Evolutionary conservation across 2,329 filamentous ascomycete species (phyloP).

Genomic region (Epichloe gansuensis): DNA sequence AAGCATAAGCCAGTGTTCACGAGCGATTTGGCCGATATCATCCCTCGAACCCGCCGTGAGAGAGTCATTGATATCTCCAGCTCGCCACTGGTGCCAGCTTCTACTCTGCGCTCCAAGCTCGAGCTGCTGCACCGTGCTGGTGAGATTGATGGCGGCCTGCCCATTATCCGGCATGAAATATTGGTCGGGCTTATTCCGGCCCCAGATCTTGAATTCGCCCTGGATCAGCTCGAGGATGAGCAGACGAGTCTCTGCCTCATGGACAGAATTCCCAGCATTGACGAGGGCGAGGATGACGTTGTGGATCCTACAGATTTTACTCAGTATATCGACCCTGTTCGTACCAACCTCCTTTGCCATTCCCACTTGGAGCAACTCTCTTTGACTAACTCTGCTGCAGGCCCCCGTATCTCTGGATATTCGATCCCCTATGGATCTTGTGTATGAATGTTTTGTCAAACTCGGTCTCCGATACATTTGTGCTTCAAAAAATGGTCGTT

Average conservation of each 20-base stretch:
- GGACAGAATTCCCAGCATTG: constrained; percentile 51
- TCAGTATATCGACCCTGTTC: constrained; percentile 74
- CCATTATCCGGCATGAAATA: constrained; percentile 66
- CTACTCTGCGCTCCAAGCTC: constrained; percentile 66
- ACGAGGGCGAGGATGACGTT: constrained; percentile 49
- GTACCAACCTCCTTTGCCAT: constrained; percentile 15
- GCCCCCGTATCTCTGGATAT: constrained; percentile 83
- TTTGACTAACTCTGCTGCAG: constrained; percentile 23
- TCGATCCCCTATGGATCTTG: constrained; percentile 80
- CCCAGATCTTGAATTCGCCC: constrained; percentile 83
- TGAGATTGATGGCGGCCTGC: constrained; percentile 83
- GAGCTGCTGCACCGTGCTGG: constrained; percentile 72
- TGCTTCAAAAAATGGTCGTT: constrained; percentile 71
- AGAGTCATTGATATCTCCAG: constrained; percentile 79
- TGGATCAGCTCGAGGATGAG: constrained; percentile 75
- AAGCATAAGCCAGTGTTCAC: constrained; percentile 89
- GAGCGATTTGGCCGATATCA: constrained; percentile 75
- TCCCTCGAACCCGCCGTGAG: constrained; percentile 60
- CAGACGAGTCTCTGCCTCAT: constrained; percentile 67
- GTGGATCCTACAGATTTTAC: constrained; percentile 74
- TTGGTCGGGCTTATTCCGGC: constrained; percentile 87
- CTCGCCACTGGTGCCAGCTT: constrained; percentile 68
- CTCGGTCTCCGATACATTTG: constrained; percentile 87
- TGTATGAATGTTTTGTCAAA: constrained; percentile 95
- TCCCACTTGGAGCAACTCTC: no score